These are phyloP conservation scores for Oryza meridionalis DNA, from an alignment of 176 grass and related monocot species.

Conservation along the genomic window DNA sequence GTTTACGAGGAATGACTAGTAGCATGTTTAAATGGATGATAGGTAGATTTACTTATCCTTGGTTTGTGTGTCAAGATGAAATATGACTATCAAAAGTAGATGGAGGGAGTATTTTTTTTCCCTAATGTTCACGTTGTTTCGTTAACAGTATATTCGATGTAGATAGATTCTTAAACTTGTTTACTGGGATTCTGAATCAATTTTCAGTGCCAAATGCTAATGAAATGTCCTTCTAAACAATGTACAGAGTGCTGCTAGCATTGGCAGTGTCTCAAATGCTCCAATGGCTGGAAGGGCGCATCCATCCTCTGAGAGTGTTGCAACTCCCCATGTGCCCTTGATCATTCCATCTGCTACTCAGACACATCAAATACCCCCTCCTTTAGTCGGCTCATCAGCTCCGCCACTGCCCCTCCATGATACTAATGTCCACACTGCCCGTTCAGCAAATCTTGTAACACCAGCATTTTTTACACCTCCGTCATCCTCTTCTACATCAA, in stretches of 20 bases:
- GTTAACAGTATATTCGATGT: background rate
- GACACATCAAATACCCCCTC: conserved; percentile 51
- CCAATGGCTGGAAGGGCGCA: conserved; percentile 47
- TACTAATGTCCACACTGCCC: conserved; percentile 36
- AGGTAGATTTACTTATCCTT: too few relatives aligned
- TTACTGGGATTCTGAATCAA: conserved; percentile 2
- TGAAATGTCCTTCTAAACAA: conserved; percentile 34
- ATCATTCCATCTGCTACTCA: conserved; percentile 40
- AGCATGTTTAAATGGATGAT: too few relatives aligned
- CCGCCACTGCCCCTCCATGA: conserved; percentile 54
- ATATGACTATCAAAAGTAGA: too few relatives aligned
- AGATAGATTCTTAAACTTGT: conserved; percentile 1
- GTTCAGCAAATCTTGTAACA: conserved; percentile 64
- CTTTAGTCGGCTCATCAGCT: conserved; percentile 52
- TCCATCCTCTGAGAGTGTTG: conserved; percentile 30
- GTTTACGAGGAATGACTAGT: too few relatives aligned
- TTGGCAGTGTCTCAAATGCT: conserved; percentile 49
- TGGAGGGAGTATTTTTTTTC: too few relatives aligned
- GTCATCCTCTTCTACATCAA: conserved; percentile 50
- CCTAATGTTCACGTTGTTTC: background rate
- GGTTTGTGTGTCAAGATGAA: too few relatives aligned
- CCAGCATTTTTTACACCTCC: conserved; percentile 65
- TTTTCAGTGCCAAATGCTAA: background rate
- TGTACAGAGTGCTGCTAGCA: conserved; percentile 55
- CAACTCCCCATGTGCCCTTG: conserved; percentile 47